A percentile compares a stretch with the other conserved stretches of the same genome.
Conservation (phyloP, 495 filamentous ascomycete genomes). For the Bacidia gigantensis region DNA sequence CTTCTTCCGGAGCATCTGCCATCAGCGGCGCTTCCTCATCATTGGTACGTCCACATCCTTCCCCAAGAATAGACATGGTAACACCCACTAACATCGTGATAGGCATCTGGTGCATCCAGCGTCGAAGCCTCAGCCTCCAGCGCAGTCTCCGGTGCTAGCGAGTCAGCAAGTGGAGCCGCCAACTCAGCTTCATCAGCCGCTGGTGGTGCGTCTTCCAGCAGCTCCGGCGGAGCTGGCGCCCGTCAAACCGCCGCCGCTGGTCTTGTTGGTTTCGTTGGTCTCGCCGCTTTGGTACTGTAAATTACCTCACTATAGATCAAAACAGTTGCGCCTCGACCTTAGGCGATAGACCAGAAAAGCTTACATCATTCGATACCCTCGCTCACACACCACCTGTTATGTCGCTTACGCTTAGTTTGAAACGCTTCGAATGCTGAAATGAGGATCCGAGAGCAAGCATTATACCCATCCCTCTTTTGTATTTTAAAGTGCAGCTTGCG, state of each 20-base stretch:
- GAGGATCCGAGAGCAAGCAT: not conserved
- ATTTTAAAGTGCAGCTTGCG: not conserved
- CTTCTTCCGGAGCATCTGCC: conserved; percentile 2
- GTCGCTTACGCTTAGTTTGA: conserved; percentile 11
- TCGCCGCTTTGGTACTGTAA: conserved; percentile 16
- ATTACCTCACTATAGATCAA: not conserved
- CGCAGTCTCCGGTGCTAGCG: conserved; percentile 13
- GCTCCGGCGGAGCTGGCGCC: conserved; percentile 5
- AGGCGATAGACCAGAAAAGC: not conserved
- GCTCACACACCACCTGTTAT: not conserved
- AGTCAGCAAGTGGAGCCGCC: conserved; percentile 7
- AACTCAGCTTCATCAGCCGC: conserved; percentile 3
- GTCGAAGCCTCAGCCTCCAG: conserved; percentile 5
- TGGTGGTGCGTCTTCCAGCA: conserved; percentile 5
- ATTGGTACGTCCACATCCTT: not conserved
- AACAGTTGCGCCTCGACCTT: not conserved
- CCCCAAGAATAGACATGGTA: not conserved
- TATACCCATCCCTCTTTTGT: not conserved
- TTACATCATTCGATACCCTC: not conserved
- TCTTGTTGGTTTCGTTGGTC: conserved; percentile 14
- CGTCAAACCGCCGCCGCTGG: conserved; percentile 11
- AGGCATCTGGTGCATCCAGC: conserved; percentile 8
- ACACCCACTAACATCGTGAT: not conserved
- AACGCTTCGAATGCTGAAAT: not conserved
- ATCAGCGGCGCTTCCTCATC: not conserved